A percentile compares a stretch with the other conserved stretches of the same genome.
Conservation (phyloP, 495 filamentous ascomycete genomes). For the Penicillium tannophilum region DNA sequence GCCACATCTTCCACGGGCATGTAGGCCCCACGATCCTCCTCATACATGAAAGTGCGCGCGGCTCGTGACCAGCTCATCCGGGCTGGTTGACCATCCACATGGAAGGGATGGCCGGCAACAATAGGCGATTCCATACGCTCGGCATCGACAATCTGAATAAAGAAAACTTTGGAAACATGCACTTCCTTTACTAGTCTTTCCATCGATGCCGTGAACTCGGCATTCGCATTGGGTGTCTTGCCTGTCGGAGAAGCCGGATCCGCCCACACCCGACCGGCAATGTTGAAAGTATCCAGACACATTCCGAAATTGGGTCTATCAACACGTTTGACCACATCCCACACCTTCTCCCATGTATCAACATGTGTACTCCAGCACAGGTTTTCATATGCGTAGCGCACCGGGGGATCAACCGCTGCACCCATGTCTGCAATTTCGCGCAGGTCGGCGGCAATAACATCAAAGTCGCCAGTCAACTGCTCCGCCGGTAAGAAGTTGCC, state of each 20-base stretch:
- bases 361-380: conserved; percentile 67
- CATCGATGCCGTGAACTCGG: conserved; percentile 57
- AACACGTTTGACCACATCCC: conserved; percentile 63
- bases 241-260: conserved; percentile 59
- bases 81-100: conserved; percentile 60
- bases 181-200: conserved; percentile 53
- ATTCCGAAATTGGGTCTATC: conserved; percentile 70
- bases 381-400: conserved; percentile 69
- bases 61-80: conserved; percentile 80
- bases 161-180: conserved; percentile 66
- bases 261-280: conserved; percentile 68
- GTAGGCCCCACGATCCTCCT: conserved; percentile 65
- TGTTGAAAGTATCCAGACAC: conserved; percentile 78
- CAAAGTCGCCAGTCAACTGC: conserved; percentile 54
- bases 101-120: conserved; percentile 59
- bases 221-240: conserved; percentile 56
- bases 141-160: conserved; percentile 73
- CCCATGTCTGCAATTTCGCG: conserved; percentile 45
- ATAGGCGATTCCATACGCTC: conserved; percentile 59
- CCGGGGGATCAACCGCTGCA: conserved; percentile 40
- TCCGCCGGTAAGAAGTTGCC: conserved; percentile 60
- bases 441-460: conserved; percentile 63
- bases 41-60: conserved; percentile 68
- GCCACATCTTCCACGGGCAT: conserved; percentile 49
- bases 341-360: conserved; percentile 66